Evolutionary conservation across 108 stramenopile species (phyloP).

Genomic region (Skeletonema grethae): DNA sequence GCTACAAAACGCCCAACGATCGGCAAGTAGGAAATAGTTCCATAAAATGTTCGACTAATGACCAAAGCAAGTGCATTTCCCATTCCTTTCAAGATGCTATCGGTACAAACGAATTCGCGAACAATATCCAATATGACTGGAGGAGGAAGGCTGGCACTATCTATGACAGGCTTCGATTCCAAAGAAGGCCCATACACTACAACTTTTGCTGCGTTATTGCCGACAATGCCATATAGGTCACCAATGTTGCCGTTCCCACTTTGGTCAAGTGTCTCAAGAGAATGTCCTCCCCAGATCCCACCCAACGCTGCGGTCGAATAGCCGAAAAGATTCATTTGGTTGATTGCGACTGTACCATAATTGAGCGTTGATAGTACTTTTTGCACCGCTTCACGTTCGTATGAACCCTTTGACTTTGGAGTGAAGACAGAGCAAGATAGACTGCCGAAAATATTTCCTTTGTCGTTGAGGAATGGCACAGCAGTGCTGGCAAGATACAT

Average conservation of each 20-base stretch:
- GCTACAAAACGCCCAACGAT: background rate
- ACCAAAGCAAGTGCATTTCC: background rate
- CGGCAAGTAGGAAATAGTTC: background rate
- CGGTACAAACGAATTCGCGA: conserved; percentile 8
- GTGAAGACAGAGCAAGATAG: conserved; percentile 26
- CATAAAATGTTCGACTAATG: background rate
- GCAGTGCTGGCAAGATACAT: conserved; percentile 7
- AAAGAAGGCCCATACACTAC: conserved; percentile 22
- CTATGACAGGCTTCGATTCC: conserved; percentile 14
- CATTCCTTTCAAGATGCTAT: conserved; percentile 3
- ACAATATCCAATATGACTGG: conserved; percentile 17
- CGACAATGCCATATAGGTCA: conserved; percentile 12
- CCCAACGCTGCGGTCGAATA: conserved; percentile 7
- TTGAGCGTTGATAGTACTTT: conserved; percentile 5
- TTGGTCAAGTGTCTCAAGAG: background rate
- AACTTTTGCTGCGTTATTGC: conserved; percentile 3
- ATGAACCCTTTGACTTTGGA: conserved; percentile 7
- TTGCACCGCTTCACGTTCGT: background rate
- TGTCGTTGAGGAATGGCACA: conserved; percentile 43
- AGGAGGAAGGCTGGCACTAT: conserved; percentile 10
- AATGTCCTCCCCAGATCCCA: conserved; percentile 29
- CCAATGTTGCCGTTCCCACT: conserved; percentile 22
- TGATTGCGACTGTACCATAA: conserved; percentile 18
- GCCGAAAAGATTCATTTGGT: conserved; percentile 17
- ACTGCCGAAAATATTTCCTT: conserved; percentile 33